Conservation (phyloP, 2,329 filamentous ascomycete genomes). For the Chaetomiaceae sp. region DNA sequence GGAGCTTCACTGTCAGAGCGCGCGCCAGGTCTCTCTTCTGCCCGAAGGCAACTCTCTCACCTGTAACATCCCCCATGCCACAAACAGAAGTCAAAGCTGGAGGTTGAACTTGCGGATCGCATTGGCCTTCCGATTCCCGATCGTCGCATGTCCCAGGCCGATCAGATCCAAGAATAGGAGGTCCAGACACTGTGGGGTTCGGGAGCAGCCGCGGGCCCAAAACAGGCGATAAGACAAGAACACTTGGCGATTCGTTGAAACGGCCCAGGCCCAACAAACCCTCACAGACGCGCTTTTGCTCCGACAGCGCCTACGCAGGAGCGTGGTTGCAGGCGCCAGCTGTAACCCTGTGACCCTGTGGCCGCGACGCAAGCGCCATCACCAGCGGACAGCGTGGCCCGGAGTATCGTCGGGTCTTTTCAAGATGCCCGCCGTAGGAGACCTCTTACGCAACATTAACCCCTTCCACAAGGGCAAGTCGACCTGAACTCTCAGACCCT, state of each 20-base stretch:
- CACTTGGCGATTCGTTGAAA: constrained; percentile 12
- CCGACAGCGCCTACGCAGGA: constrained; percentile 14
- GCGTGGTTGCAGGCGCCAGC: not conserved
- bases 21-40: too few species aligned
- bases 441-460: constrained; percentile 18
- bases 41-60: too few species aligned
- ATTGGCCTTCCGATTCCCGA: not conserved
- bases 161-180: constrained; percentile 8
- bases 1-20: too few species aligned
- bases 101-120: not conserved
- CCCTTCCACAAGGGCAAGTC: constrained; percentile 22
- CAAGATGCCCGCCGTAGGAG: constrained; percentile 21
- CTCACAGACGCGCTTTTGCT: constrained; percentile 11
- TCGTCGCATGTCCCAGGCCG: not conserved
- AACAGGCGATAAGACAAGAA: not conserved
- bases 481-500: not conserved
- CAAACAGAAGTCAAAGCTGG: too few species aligned
- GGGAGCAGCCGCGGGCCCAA: constrained; percentile 4
- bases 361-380: not conserved
- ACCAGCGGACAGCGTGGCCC: not conserved
- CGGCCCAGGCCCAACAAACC: constrained; percentile 9
- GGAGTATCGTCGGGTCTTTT: not conserved
- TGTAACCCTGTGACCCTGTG: not conserved
- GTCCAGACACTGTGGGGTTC: constrained; percentile 1
- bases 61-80: too few species aligned